Conservation (phyloP, 768 basidiomycete genomes). For the Boletus barrowsii region DNA sequence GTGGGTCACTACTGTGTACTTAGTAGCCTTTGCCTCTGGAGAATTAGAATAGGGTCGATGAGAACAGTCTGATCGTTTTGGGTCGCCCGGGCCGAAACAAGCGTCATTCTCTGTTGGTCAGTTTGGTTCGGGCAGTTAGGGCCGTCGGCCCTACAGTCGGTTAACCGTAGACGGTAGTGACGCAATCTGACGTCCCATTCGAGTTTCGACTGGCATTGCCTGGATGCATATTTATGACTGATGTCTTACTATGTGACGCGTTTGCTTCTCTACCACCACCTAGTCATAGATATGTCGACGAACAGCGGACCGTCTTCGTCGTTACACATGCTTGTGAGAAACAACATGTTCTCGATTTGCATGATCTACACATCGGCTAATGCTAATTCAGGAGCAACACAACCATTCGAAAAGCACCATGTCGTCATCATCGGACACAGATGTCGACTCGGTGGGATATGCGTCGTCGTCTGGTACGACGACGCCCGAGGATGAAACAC, state of each 20-base stretch:
- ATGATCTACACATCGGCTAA: background rate
- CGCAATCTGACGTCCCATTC: slow-evolving; percentile 1
- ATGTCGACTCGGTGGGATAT: slow-evolving; percentile 19
- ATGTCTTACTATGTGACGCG: background rate
- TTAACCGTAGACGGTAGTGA: background rate
- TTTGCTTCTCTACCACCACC: background rate
- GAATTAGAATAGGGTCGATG: background rate
- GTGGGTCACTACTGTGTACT: no score
- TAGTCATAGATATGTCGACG: background rate
- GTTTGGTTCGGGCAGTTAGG: no score
- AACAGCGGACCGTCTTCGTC: background rate
- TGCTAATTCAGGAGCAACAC: background rate
- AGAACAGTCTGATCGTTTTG: background rate
- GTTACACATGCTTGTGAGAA: slow-evolving; percentile 1
- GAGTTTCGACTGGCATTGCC: background rate
- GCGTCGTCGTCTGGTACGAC: slow-evolving; percentile 31
- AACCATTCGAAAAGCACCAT: slow-evolving; percentile 7
- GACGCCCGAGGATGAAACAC: slow-evolving; percentile 29
- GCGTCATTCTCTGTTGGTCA: background rate
- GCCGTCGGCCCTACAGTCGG: no score
- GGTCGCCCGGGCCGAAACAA: background rate
- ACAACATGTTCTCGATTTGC: background rate
- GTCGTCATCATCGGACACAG: slow-evolving; percentile 21
- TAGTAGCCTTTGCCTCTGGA: background rate
- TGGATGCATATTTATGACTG: background rate